phyloP scores from a whole-genome alignment of 1,284 basidiomycete species.

The Vanrija humicola region DNA sequence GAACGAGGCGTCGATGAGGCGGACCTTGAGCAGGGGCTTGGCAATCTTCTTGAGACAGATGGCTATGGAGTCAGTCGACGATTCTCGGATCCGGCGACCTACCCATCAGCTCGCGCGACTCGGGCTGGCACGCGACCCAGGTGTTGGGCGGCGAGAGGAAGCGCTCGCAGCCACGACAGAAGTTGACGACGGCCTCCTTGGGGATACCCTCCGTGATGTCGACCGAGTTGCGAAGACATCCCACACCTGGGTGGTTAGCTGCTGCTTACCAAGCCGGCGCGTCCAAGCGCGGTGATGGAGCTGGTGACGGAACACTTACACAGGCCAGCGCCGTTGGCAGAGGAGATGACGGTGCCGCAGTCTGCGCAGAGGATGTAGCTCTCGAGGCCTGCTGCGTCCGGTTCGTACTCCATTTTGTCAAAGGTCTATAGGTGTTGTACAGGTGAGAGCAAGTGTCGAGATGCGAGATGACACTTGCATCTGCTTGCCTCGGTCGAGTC shows the following conservation, averaged over 20 bases:
- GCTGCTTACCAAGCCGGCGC: constrained; percentile 52
- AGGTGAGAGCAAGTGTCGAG: no score
- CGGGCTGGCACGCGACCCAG: constrained; percentile 83
- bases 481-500: no score
- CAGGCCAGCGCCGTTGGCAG: constrained; percentile 86
- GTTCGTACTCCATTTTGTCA: constrained; percentile 43
- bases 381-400: constrained; percentile 40
- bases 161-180: constrained; percentile 92
- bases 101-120: constrained; percentile 84
- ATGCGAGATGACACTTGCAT: no score
- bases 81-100: constrained; percentile 19
- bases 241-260: constrained; percentile 27
- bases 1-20: constrained; percentile 93
- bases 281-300: not conserved
- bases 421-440: no score
- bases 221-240: constrained; percentile 57
- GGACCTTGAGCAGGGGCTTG: constrained; percentile 80
- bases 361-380: constrained; percentile 50
- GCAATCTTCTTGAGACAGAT: constrained; percentile 92
- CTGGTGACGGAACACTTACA: constrained; percentile 52
- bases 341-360: constrained; percentile 76
- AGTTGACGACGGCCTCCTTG: constrained; percentile 92
- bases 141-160: constrained; percentile 86
- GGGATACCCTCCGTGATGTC: constrained; percentile 98
- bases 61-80: constrained; percentile 45